These are phyloP conservation scores for Fusarium penzigii DNA, from an alignment of 2,329 filamentous ascomycete species.

Conservation along the genomic window DNA sequence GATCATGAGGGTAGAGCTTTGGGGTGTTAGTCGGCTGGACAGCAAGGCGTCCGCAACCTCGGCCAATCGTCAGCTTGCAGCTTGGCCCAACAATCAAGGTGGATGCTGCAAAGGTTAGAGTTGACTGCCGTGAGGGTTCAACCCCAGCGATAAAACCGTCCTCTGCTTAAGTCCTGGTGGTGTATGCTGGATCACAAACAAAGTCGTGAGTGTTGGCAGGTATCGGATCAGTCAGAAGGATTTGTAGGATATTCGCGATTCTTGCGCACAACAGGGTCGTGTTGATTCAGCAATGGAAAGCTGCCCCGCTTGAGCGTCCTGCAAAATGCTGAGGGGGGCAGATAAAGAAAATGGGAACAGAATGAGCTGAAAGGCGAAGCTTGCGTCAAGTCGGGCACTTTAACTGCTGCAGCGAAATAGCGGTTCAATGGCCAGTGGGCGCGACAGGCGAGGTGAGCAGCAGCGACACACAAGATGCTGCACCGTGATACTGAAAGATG, in stretches of 20 bases:
- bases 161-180: too few relatives aligned
- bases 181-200: too few relatives aligned
- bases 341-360: conserved; percentile 14
- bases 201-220: too few relatives aligned
- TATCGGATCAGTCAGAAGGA: conserved; percentile 7
- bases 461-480: conserved; percentile 52
- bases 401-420: conserved; percentile 11
- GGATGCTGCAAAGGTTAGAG: too few relatives aligned
- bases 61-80: conserved; percentile 10
- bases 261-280: conserved; percentile 14
- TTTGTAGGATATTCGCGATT: conserved; percentile 5
- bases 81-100: neutral
- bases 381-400: conserved; percentile 8
- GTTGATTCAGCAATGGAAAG: conserved; percentile 13
- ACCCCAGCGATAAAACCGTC: too few relatives aligned
- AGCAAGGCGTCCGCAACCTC: conserved; percentile 14
- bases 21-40: conserved; percentile 20
- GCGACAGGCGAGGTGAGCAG: conserved; percentile 37
- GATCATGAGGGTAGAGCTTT: conserved; percentile 53
- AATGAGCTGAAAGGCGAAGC: conserved; percentile 9
- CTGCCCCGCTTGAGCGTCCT: conserved; percentile 25
- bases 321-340: conserved; percentile 22
- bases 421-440: conserved; percentile 17
- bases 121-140: too few relatives aligned
- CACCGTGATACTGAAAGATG: conserved; percentile 52